Base-by-base conservation (phyloP, 306 rosid genomes). In the Phaseolus lunatus region DNA sequence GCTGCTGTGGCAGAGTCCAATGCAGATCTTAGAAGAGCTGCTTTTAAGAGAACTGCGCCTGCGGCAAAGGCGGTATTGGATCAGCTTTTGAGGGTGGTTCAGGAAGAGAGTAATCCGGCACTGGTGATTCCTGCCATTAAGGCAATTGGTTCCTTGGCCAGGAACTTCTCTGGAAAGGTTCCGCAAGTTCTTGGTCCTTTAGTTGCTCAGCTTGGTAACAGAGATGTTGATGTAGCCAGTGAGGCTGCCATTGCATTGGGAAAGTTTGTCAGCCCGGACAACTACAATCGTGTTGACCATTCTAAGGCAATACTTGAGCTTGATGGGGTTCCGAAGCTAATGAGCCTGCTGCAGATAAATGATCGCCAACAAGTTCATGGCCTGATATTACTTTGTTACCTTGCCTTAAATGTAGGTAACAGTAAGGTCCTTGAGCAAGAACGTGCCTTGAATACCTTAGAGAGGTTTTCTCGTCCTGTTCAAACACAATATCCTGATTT, bases 401-500 rank as follows among this genome's bases (percentile, higher is more conserved):
- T 94, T 29, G 91, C 97, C 9, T 61, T 89, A 75, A 76, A 86
- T 50, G 93, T 85, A n/a, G 97, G 97, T 13, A 85, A 90, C 65
- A 92, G 91, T 80, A 88, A 86, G 88, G 88, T 89, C 82, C 90
- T 94, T 67, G 97, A 90, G 83, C 90, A 92, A 84, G 92, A 85
- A 7, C 88, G 52, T 47, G 92, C 89, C 19, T 81, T 94, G 89
- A 84, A 74, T 82, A 90, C 88, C 19, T 84, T 92, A 0, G 94
- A 90, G 86, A 89, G 82, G 49, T 84, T 76, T 24, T 93, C 89
- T 48, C 95, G 93, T 70, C 76, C 86, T 62, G 89, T 86, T 52
- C 29, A 85, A 68, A 78, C 92, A 73, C 97, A 88, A 33, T 59
- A 82, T 81, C 91, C 96, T 5, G 91, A 82, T 29, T 65, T 89